phyloP scores from a whole-genome alignment of 164 flowering plant genomes.

The Liriodendron chinense region DNA sequence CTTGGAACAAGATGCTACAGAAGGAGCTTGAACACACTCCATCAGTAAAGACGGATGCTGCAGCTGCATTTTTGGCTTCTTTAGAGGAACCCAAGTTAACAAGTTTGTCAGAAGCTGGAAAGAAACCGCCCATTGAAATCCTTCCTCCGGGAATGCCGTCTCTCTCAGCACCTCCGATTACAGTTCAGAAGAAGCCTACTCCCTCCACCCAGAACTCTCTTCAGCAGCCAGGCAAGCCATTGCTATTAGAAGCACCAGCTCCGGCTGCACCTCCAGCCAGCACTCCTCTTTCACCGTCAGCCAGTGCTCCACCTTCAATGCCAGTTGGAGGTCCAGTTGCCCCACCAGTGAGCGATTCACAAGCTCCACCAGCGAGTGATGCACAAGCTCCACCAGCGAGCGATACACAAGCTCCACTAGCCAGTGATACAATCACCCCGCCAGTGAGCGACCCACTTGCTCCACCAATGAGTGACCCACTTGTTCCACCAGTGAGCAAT shows the following conservation, averaged over 20 bases:
- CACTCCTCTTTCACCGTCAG: not conserved
- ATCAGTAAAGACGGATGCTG: conserved; percentile 70
- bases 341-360: not conserved
- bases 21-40: conserved; percentile 77
- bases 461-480: not conserved
- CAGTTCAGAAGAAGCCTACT: conserved; percentile 47
- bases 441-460: not conserved
- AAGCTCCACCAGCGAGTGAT: not conserved
- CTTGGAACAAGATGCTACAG: conserved; percentile 86
- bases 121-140: conserved; percentile 88
- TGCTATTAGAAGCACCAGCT: conserved; percentile 67
- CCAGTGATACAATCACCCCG: not conserved
- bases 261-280: conserved; percentile 3
- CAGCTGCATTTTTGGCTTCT: conserved; percentile 85
- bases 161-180: conserved; percentile 45
- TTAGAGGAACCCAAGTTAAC: conserved; percentile 90
- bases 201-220: conserved; percentile 34
- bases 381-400: conserved; percentile 2
- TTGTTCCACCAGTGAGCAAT: not conserved
- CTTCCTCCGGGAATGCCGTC: conserved; percentile 96
- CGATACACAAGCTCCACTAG: not conserved
- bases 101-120: conserved; percentile 80
- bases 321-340: not conserved
- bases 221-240: conserved; percentile 59
- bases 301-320: not conserved